Evolutionary conservation across 169 alveolate species (phyloP).

Genomic region (Plasmodium vivax): DNA sequence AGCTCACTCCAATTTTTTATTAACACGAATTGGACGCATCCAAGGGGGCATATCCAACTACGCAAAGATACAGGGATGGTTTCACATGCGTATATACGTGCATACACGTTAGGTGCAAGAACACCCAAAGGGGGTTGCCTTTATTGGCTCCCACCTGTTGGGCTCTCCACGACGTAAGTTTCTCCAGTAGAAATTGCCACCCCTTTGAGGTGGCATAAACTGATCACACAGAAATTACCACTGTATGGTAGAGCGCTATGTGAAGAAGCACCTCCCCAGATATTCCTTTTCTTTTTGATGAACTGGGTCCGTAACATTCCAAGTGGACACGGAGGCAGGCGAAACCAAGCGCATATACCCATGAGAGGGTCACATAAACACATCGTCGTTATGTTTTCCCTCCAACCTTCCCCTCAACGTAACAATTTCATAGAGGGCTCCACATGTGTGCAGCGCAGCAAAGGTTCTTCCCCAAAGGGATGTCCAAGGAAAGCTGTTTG

Average conservation of each 20-base stretch:
- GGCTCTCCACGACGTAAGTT: neutral
- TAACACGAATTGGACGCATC: neutral
- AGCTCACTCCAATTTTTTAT: neutral
- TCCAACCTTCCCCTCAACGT: neutral
- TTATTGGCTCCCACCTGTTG: neutral
- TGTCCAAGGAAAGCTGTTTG: neutral
- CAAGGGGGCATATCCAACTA: neutral
- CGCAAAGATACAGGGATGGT: neutral
- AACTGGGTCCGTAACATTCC: neutral
- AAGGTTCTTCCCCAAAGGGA: neutral
- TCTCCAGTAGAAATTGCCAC: neutral
- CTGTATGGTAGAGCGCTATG: neutral
- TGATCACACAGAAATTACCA: neutral
- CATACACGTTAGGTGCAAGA: neutral
- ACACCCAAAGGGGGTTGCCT: neutral
- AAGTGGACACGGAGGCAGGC: neutral
- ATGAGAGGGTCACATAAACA: neutral
- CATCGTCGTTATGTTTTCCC: neutral
- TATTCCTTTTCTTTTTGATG: neutral
- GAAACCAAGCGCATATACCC: neutral
- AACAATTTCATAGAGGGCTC: neutral
- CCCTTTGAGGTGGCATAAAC: neutral
- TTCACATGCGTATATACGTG: neutral
- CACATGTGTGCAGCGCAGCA: neutral
- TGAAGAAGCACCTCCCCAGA: neutral